Evolutionary conservation across 2,329 filamentous ascomycete species (phyloP).

Genomic region (Alternaria gansuensis): DNA sequence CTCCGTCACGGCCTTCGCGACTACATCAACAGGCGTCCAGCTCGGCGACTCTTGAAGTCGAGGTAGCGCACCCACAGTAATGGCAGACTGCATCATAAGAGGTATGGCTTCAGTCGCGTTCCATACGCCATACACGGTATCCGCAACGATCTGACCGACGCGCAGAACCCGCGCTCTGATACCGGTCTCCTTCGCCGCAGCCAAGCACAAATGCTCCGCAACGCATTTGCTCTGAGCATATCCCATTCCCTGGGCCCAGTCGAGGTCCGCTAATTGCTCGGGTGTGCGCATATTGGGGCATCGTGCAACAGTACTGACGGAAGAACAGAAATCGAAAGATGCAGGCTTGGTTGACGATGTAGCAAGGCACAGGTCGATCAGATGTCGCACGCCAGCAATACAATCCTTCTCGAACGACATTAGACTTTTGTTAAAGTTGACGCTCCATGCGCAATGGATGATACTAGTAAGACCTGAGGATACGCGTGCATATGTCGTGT

Average conservation of each 20-base stretch:
- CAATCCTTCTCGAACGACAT: slow-evolving; percentile 60
- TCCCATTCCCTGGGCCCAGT: slow-evolving; percentile 60
- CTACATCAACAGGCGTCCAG: slow-evolving; percentile 47
- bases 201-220: slow-evolving; percentile 55
- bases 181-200: slow-evolving; percentile 29
- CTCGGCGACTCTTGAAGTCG: slow-evolving; percentile 51
- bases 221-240: slow-evolving; percentile 62
- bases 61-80: slow-evolving; percentile 59
- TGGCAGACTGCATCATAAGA: slow-evolving; percentile 59
- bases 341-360: slow-evolving; percentile 49
- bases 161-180: slow-evolving; percentile 40
- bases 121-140: slow-evolving; percentile 59
- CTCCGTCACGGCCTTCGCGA: slow-evolving; percentile 38
- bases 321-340: slow-evolving; percentile 58
- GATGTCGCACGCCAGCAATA: slow-evolving; percentile 58
- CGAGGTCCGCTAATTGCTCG: slow-evolving; percentile 44
- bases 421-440: slow-evolving; percentile 65
- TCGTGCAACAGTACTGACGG: slow-evolving; percentile 55
- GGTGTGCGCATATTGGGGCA: slow-evolving; percentile 42
- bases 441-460: slow-evolving; percentile 64
- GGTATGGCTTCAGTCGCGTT: slow-evolving; percentile 62
- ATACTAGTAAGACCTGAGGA: slow-evolving; percentile 50
- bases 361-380: slow-evolving; percentile 54
- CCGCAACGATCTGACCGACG: slow-evolving; percentile 60
- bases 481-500: slow-evolving; percentile 25